Percentiles rank a stretch among this genome's conserved stretches.
Evolutionary conservation across 139 green algal species (phyloP).

Genomic region (Edaphochlamys debaryana): DNA sequence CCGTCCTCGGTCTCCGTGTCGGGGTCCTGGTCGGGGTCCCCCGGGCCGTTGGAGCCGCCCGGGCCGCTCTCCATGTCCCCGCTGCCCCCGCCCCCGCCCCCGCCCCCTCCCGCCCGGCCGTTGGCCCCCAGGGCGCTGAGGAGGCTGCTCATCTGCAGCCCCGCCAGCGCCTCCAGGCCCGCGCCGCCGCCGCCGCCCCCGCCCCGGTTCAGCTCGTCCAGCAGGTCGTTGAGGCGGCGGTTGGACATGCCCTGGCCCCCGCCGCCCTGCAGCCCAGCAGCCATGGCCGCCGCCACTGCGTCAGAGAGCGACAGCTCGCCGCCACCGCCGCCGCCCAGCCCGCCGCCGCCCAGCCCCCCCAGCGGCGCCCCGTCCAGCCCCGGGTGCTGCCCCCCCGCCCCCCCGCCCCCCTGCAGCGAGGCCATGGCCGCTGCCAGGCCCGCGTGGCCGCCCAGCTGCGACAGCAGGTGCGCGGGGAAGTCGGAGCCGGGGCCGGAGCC

Average conservation of each 20-base stretch:
- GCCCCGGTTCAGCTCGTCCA: background rate
- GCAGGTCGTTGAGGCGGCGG: slow-evolving; percentile 6
- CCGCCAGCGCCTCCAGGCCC: background rate
- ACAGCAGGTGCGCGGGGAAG: background rate
- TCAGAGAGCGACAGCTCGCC: background rate
- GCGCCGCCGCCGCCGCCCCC: background rate
- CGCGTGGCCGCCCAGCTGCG: background rate
- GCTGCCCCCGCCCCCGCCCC: no score
- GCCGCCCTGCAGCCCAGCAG: background rate
- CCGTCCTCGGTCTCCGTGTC: no score
- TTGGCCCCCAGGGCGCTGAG: background rate
- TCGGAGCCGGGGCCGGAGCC: background rate
- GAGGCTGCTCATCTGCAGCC: background rate
- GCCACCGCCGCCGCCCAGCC: no score
- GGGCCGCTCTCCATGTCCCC: background rate
- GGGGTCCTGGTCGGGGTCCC: no score
- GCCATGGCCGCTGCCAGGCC: background rate
- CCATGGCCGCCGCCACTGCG: slow-evolving; percentile 4
- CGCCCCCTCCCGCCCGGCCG: no score
- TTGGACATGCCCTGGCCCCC: background rate
- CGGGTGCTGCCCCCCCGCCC: no score
- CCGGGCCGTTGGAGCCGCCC: no score
- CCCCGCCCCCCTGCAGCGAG: no score
- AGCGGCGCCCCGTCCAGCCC: background rate
- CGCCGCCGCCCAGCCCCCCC: no score